Evolutionary conservation across 345 rosid genomes (phyloP).

Genomic region (Heritiera fomes): DNA sequence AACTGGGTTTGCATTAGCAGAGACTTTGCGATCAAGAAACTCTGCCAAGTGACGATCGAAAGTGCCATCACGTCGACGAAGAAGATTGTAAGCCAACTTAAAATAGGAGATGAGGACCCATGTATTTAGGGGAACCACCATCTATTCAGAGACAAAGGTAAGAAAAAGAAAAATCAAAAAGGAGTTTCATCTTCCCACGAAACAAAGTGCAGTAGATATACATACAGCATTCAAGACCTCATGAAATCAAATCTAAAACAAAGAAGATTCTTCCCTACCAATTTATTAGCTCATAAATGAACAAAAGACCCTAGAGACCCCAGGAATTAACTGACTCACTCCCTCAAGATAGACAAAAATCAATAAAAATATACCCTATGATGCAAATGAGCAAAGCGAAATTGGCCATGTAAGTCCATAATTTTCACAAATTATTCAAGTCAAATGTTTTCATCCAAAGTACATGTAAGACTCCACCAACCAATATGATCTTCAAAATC

Average conservation of each 20-base stretch:
- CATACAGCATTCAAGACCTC: neutral
- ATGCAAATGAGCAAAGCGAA: neutral
- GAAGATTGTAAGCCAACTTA: constrained; percentile 76
- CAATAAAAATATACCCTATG: neutral
- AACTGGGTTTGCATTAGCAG: constrained; percentile 66
- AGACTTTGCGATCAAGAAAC: constrained; percentile 83
- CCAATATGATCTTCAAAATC: constrained; percentile 15
- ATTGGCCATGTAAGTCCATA: neutral
- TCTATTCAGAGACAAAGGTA: constrained; percentile 41
- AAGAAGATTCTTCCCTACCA: neutral
- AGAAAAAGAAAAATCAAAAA: constrained; percentile 7
- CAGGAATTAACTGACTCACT: neutral
- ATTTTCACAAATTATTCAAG: constrained; percentile 2
- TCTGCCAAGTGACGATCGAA: constrained; percentile 92
- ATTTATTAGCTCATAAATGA: constrained; percentile 16
- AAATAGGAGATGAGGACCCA: constrained; percentile 92
- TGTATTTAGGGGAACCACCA: constrained; percentile 85
- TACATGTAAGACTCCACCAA: neutral
- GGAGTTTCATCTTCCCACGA: constrained; percentile 14
- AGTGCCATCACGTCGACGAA: constrained; percentile 87
- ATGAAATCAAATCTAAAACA: constrained; percentile 7
- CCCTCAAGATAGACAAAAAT: constrained; percentile 4
- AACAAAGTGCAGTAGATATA: neutral
- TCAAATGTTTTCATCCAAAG: constrained; percentile 16
- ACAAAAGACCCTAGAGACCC: constrained; percentile 13